A percentile compares a stretch with the other conserved stretches of the same genome.
phyloP scores from a whole-genome alignment of 305 asterid genomes.

The Andrographis paniculata region DNA sequence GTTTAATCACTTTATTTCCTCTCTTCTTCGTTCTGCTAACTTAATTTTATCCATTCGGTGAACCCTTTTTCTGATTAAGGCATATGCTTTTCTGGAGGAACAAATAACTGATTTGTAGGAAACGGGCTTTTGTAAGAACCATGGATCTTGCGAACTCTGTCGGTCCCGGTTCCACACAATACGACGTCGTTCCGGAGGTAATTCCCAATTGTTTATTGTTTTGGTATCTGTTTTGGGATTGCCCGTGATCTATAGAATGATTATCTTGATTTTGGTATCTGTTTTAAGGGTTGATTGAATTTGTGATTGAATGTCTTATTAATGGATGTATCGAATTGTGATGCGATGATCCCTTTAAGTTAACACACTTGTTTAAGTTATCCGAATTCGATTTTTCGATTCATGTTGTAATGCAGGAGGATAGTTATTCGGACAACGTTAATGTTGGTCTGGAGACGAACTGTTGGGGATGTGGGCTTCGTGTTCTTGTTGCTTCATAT shows the following conservation, averaged over 20 bases:
- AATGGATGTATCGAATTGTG: no score
- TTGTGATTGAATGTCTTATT: no score
- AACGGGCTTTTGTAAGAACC: constrained; percentile 13
- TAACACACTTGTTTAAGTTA: no score
- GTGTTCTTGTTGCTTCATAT: constrained; percentile 58
- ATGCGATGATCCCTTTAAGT: no score
- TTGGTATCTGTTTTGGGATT: not conserved
- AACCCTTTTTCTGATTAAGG: not conserved
- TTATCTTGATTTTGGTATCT: not conserved
- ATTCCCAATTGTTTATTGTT: not conserved
- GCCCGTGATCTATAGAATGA: not conserved
- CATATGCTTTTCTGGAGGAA: no score
- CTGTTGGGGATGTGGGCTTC: constrained; percentile 97
- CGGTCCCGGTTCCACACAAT: constrained; percentile 16
- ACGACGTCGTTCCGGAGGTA: constrained; percentile 26
- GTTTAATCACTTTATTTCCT: no score
- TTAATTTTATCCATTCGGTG: not conserved
- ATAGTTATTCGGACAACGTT: constrained; percentile 30
- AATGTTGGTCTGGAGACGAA: constrained; percentile 55
- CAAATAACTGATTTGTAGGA: not conserved
- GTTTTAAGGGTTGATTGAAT: constrained; percentile 1
- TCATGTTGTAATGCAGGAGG: constrained; percentile 38
- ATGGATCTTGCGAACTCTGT: constrained; percentile 33
- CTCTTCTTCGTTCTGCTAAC: no score
- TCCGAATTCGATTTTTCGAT: no score